Evolutionary conservation across 495 filamentous ascomycete genomes (phyloP), one percentile per base, ranked within the genome.

Genomic region (Podospora comata): DNA sequence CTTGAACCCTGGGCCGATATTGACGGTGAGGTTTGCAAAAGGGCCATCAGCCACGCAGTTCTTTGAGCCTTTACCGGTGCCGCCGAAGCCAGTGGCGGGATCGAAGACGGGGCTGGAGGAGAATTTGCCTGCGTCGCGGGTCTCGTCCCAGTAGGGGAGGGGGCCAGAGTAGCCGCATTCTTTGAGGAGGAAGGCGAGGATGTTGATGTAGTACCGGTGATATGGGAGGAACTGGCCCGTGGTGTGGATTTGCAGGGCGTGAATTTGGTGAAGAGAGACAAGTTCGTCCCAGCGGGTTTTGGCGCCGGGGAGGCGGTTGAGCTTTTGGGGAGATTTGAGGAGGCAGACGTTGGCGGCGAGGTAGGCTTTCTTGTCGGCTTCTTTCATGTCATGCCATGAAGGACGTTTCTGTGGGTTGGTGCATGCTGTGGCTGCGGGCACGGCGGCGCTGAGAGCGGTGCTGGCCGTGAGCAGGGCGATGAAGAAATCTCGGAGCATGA

Each of bases 71-170:
- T 56, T 70, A 0, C 81, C 83, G 68, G 79, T 68, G n/a, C 83
- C 83, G 3, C 83, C 83, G 61, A 85, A 85, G 54, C 81, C 79
- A 2, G 64, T 66, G 20, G 68, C 70, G 0, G 68, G 28, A 48
- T 77, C 75, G 59, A 85, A 78, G 2, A 84, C 53, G 5, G 68
- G 54, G 1, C 79, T 79, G 7, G 32, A 34, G 1, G 65, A 66
- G 62, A 83, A 80, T 2, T 76, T 70, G 48, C 80, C 83, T 30
- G 79, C 79, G 65, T 84, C 83, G 28, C 58, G 64, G 19, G 72
- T 19, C 62, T 84, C 82, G 60, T 84, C 76, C 83, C 83, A 84
- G 67, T 83, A 85, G 77, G 84, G 81, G 27, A 84, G 72, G 13
- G 73, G 71, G 11, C 81, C 82, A 18, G 62, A 71, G 69, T 83